Evolutionary conservation across 306 rosid species (phyloP).

Genomic region (Cicer pinnatifidum): DNA sequence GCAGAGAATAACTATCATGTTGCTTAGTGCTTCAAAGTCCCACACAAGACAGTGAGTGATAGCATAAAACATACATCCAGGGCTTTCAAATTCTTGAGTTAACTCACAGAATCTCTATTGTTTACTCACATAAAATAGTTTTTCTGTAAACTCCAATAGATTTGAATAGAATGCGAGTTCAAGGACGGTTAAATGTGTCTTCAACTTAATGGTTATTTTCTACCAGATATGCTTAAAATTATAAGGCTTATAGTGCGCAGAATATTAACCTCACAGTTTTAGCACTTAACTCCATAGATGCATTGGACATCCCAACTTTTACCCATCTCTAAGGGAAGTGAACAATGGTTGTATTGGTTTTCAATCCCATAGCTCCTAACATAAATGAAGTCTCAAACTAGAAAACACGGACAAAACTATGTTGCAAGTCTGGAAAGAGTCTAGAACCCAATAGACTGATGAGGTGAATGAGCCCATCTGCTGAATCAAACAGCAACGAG

Average conservation of each 20-base stretch:
- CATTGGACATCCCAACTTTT: neutral
- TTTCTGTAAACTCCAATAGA: neutral
- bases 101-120: neutral
- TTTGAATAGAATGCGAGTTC: neutral
- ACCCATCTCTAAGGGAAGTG: neutral
- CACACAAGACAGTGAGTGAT: neutral
- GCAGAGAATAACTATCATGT: conserved; percentile 17
- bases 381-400: neutral
- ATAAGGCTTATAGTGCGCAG: neutral
- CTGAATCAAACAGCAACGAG: neutral
- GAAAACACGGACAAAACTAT: neutral
- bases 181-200: neutral
- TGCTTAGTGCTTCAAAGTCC: conserved; percentile 8
- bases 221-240: conserved; percentile 18
- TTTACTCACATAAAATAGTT: neutral
- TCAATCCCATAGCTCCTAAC: neutral
- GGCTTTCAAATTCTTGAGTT: neutral
- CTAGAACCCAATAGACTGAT: neutral
- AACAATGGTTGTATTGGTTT: neutral
- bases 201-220: neutral
- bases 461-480: neutral
- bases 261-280: neutral
- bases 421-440: neutral
- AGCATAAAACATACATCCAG: neutral
- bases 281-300: neutral